Evolutionary conservation across 2,329 filamentous ascomycete species (phyloP), one percentile per base, ranked within the genome.

Genomic region (Cercospora janseana): DNA sequence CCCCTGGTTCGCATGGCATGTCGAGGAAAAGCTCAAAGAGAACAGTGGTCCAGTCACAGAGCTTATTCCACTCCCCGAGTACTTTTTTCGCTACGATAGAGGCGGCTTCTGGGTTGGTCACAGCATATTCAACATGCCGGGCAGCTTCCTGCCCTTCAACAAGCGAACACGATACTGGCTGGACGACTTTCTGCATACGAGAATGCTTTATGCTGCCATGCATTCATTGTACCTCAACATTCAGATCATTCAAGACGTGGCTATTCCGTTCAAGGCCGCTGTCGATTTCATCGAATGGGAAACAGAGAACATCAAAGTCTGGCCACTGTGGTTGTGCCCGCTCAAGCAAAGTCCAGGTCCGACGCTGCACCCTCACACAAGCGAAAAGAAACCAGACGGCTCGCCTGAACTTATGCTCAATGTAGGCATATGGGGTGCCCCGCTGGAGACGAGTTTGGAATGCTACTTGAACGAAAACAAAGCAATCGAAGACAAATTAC

Each of bases 1-100:
- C 57, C 72, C 72, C 2, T 78, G 76, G 75, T 78, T 76, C 61
- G 78, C 77, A 54, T 65, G 76, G 2, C 73, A 77, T 54, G 67
- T 64, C 15, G 55, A 66, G 46, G 50, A 60, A n/a, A 65, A 67
- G 12, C 64, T 71, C 69, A 47, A 65, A 69, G 42, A 66, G 73
- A 46, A 58, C 20, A 23, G 62, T 65, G 53, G 77, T 71, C 12
- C 66, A 65, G 50, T 51, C 13, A 56, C 67, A 49, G 82, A 86
- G 52, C 79, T 78, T 49, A 75, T 87, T 1, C 82, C 82, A 0
- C 59, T 87, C 1, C 69, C 70, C 2, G 83, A 87, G 61, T 87
- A 87, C 66, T 77, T 87, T 51, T 87, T 87, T 68, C 79, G 84
- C n/a, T 87, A 85, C 68, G 83, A 87, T 64, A 77, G 83, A 27